Percentiles rank a stretch among this genome's conserved stretches.
These are phyloP conservation scores for Aspergillus quadricinctus DNA, from an alignment of 2,329 filamentous ascomycete genomes.

Conservation along the genomic window DNA sequence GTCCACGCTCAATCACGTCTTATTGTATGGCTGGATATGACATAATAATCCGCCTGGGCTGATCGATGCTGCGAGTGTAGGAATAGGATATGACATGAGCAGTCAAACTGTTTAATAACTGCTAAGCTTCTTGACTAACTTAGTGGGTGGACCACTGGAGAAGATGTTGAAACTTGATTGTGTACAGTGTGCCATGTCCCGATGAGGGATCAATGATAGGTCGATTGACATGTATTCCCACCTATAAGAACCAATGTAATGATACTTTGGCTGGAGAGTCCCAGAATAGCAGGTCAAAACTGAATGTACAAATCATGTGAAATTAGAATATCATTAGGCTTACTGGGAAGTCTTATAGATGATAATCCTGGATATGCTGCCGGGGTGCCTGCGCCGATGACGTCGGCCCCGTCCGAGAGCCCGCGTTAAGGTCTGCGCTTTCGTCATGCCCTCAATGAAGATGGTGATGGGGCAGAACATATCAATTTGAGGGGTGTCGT, in stretches of 20 bases:
- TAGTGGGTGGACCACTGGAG: not conserved
- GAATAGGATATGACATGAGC: not conserved
- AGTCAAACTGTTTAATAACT: not conserved
- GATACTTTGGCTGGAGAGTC: not conserved
- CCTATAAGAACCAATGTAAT: not conserved
- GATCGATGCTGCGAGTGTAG: not conserved
- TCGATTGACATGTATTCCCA: not conserved
- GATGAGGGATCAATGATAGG: not conserved
- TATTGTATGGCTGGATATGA: too few species aligned
- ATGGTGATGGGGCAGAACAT: not conserved
- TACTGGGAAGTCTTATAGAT: not conserved
- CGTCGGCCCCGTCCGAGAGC: not conserved
- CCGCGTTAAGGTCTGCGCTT: not conserved
- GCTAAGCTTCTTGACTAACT: not conserved
- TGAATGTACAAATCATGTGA: not conserved
- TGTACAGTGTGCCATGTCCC: not conserved
- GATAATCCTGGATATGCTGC: not conserved
- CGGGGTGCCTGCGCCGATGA: not conserved
- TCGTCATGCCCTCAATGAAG: not conserved
- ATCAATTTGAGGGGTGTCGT: not conserved
- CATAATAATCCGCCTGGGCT: not conserved
- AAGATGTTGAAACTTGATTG: not conserved
- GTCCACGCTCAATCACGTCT: too few species aligned
- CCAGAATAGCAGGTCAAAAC: not conserved
- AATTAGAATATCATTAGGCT: not conserved